phyloP scores from a whole-genome alignment of 495 filamentous ascomycete genomes.

The Daldinia caldariorum region DNA sequence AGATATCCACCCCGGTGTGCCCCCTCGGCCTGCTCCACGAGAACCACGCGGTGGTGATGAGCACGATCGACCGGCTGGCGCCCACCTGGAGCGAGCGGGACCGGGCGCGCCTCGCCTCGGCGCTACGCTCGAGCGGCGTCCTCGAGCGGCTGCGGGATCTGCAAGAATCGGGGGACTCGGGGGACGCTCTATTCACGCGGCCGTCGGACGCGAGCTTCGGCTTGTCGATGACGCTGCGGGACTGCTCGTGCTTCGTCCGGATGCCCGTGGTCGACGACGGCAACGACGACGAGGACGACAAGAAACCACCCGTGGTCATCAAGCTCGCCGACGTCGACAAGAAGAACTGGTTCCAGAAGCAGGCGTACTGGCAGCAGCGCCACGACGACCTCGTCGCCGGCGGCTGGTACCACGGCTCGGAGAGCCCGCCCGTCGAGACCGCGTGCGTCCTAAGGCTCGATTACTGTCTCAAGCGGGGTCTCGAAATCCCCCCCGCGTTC shows the following conservation, averaged over 20 bases:
- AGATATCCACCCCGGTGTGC: slow-evolving; percentile 42
- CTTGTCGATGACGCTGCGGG: slow-evolving; percentile 85
- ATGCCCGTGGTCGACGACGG: slow-evolving; percentile 49
- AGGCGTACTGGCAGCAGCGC: slow-evolving; percentile 73
- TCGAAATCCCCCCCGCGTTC: slow-evolving; percentile 33
- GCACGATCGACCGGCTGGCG: slow-evolving; percentile 48
- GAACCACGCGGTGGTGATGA: slow-evolving; percentile 46
- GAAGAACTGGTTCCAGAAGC: slow-evolving; percentile 78
- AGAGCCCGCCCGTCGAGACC: slow-evolving; percentile 47
- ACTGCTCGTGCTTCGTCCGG: slow-evolving; percentile 85
- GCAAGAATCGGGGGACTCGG: slow-evolving; percentile 62
- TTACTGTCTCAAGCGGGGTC: slow-evolving; percentile 22
- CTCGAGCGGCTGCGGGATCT: slow-evolving; percentile 58
- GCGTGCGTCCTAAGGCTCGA: slow-evolving; percentile 38
- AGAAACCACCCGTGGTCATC: slow-evolving; percentile 67
- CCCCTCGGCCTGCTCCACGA: slow-evolving; percentile 53
- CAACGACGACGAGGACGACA: not conserved
- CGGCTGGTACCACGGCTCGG: slow-evolving; percentile 76
- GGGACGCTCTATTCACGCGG: slow-evolving; percentile 53
- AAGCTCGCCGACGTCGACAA: slow-evolving; percentile 88
- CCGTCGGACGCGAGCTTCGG: slow-evolving; percentile 49
- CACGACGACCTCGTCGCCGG: slow-evolving; percentile 71
- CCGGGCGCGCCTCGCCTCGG: slow-evolving; percentile 31
- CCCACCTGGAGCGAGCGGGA: slow-evolving; percentile 46
- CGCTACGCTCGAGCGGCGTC: slow-evolving; percentile 44